Evolutionary conservation across 2,329 filamentous ascomycete species (phyloP), one percentile per base, ranked within the genome.

Genomic region (Claviceps citrina): DNA sequence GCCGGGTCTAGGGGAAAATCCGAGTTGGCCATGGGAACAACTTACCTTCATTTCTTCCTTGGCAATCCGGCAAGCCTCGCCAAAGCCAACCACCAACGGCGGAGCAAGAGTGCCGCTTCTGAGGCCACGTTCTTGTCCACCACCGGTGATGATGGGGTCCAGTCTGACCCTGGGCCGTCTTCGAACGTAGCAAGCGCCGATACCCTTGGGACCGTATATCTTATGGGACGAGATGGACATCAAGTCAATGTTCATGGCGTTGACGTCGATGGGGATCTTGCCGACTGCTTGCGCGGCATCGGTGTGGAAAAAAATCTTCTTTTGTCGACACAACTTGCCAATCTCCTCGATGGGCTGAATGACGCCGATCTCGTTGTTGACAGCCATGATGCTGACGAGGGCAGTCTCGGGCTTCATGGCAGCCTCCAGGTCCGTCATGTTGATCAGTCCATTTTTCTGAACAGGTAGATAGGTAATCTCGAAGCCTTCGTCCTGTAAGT

Each of bases 281-380:
- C 91, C 91, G n/a, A 96, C 87, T 13, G 91, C 91, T 65, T 98
- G 91, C 1, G 91, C 91, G 38, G 73, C 91, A 60, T 98, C 91
- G 19, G 86, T 93, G 65, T 98, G 91, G 75, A 98, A 98, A 64
- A 95, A 98, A 33, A 95, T 70, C 68, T 95, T 95, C 62, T 84
- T 91, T 40, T 77, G 73, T 38, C 91, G 78, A 62, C 91, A 98
- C 12, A 98, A 68, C 62, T 81, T 82, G 54, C 91, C 91, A 57
- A 98, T 98, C 64, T 94, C 77, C 51, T 85, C 83, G 43, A 98
- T 65, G 1, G 91, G 91, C 62, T 98, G 91, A 43, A 98, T 93
- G n/a, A 98, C 91, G 55, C 91, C 91, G 53, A 98, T 96, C 64
- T 98, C 91, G 61, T 98, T 98, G 69, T 98, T 98, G 54, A 98